A percentile compares a stretch with the other conserved stretches of the same genome.
These are phyloP conservation scores for Trichosporon coremiiforme DNA, from an alignment of 1,284 basidiomycete species.

Conservation along the genomic window DNA sequence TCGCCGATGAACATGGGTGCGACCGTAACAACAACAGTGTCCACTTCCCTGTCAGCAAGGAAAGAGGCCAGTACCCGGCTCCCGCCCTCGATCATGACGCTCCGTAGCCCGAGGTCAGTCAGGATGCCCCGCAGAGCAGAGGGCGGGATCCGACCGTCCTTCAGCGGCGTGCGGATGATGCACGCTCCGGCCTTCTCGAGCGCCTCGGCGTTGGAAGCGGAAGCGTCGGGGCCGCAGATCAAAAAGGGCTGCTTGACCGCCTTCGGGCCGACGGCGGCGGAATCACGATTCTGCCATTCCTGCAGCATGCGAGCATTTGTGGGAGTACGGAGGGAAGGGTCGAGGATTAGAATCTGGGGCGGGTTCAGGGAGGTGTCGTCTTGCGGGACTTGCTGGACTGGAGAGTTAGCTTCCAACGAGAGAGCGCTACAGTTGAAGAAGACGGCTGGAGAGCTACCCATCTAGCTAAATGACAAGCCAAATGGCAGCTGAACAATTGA, in stretches of 20 bases:
- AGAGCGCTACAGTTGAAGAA: neutral
- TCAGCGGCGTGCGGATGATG: slow-evolving; percentile 50
- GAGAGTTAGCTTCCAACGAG: neutral
- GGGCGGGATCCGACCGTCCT: slow-evolving; percentile 61
- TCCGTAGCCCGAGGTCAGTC: slow-evolving; percentile 63
- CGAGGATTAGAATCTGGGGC: slow-evolving; percentile 82
- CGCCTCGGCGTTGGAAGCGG: slow-evolving; percentile 29
- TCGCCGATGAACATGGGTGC: slow-evolving; percentile 77
- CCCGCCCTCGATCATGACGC: slow-evolving; percentile 95
- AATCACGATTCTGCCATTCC: slow-evolving; percentile 27
- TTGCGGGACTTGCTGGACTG: slow-evolving; percentile 46
- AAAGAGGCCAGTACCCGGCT: slow-evolving; percentile 79
- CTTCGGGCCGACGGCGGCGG: slow-evolving; percentile 51
- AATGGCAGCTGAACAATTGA: neutral
- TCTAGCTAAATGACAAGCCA: too few relatives aligned
- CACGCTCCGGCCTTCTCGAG: slow-evolving; percentile 54
- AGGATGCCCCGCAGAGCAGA: slow-evolving; percentile 62
- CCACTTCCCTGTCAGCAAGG: slow-evolving; percentile 62
- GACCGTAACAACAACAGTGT: slow-evolving; percentile 77
- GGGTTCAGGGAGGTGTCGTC: slow-evolving; percentile 41
- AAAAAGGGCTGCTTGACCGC: slow-evolving; percentile 75
- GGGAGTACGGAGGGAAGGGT: slow-evolving; percentile 70
- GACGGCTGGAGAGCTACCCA: neutral
- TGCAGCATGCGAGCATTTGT: slow-evolving; percentile 70
- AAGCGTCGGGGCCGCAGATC: slow-evolving; percentile 59